Evolutionary conservation across 2,329 filamentous ascomycete species (phyloP), one percentile per base, ranked within the genome.

Genomic region (Diplocarpon mali): DNA sequence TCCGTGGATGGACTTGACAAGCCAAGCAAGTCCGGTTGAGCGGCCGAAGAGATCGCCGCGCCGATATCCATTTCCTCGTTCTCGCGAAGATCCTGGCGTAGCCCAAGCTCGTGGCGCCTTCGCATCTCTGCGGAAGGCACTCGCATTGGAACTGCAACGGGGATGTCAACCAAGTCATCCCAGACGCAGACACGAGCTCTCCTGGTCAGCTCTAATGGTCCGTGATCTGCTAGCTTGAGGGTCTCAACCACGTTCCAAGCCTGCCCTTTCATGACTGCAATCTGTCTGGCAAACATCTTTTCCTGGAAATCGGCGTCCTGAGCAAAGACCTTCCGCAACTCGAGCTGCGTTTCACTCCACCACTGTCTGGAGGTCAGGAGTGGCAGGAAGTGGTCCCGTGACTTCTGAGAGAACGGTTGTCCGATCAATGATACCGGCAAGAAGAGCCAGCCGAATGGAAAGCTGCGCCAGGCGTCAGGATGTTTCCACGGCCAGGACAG

Each of bases 221-320:
- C 92, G 60, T 96, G 90, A 59, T 96, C 92, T 0, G 78, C 72
- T 14, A 85, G 85, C 64, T 98, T 98, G 49, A 98, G 73, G 0
- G 92, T 95, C 67, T 98, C 92, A 4, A 98, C 92, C 0, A 98
- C 92, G 61, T 98, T 98, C 88, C 92, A 98, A 0, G 92, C 92
- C 62, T 98, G 92, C 10, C 92, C 92, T 66, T 98, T 98, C 87
- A 98, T 95, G 47, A 98, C 92, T 1, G 92, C 90, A 50, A 98
- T 93, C 61, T 98, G 92, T 54, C 86, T 80, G n/a, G 87, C 87
- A 66, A 95, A 98, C 92, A 98, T 98, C 65, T 86, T 83, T 67
- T 98, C 92, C 62, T 96, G 87, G 64, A 98, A 98, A 65, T 98
- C 92, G 2, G 83, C 80, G 63, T 98, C 92, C 61, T 93, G 78